A percentile compares a stretch with the other conserved stretches of the same genome.
phyloP scores from a whole-genome alignment of 2,329 filamentous ascomycete genomes.

The Hymenoscyphus fraxineus region DNA sequence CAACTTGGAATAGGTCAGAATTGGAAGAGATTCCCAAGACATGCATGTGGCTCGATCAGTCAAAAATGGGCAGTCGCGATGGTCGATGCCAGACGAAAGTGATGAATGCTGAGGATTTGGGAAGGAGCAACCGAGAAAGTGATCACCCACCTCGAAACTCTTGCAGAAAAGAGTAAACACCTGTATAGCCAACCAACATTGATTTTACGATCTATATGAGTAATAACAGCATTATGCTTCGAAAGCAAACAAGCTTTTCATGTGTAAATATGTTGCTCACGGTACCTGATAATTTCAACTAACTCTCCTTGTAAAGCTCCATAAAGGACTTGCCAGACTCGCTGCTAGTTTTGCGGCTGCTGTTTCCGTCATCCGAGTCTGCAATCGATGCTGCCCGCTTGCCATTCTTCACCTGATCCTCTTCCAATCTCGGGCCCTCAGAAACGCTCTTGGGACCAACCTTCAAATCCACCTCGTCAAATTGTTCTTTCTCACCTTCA shows the following conservation, averaged over 20 bases:
- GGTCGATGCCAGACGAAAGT: not conserved
- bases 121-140: not conserved
- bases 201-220: not conserved
- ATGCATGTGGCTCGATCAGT: not conserved
- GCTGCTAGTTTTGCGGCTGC: not conserved
- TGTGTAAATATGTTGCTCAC: not conserved
- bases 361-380: not conserved
- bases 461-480: slow-evolving; percentile 12
- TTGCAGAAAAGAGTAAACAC: not conserved
- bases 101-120: not conserved
- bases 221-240: not conserved
- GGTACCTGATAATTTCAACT: not conserved
- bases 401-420: slow-evolving; percentile 7
- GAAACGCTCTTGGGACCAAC: not conserved
- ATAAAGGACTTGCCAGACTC: slow-evolving; percentile 6
- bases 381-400: slow-evolving; percentile 5
- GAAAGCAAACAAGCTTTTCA: not conserved
- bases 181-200: not conserved
- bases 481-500: slow-evolving; percentile 3
- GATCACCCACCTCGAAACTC: not conserved
- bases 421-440: not conserved
- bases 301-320: slow-evolving; percentile 9
- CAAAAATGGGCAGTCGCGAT: not conserved
- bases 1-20: not conserved
- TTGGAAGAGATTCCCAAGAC: not conserved